Conservation (phyloP, 2,329 filamentous ascomycete genomes). For the Arthrinium puccinioides region DNA sequence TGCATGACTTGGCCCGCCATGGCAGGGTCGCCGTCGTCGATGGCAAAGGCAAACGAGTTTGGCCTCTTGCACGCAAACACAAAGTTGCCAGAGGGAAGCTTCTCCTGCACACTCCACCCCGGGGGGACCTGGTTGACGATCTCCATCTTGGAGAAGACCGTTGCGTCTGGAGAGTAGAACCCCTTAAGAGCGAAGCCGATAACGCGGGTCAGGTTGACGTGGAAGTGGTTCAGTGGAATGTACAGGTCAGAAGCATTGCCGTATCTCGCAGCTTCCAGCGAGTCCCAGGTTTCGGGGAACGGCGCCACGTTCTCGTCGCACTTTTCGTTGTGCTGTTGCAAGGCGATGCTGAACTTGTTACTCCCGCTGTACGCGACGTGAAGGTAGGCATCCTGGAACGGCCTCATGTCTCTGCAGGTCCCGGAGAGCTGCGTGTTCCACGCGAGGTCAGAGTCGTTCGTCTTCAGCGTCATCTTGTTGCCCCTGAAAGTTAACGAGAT, state of each 20-base stretch:
- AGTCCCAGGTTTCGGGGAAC: constrained; percentile 61
- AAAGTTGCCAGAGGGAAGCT: constrained; percentile 54
- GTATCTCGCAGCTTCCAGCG: constrained; percentile 57
- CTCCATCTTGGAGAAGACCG: constrained; percentile 49
- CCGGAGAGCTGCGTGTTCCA: constrained; percentile 52
- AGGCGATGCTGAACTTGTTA: constrained; percentile 53
- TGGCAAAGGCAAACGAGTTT: constrained; percentile 65
- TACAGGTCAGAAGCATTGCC: constrained; percentile 49
- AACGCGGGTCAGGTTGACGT: constrained; percentile 46
- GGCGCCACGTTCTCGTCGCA: constrained; percentile 49
- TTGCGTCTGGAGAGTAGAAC: constrained; percentile 48
- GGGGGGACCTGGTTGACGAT: constrained; percentile 48
- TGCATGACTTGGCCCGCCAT: constrained; percentile 53
- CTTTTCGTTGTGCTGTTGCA: constrained; percentile 60
- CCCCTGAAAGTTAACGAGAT: constrained; percentile 42
- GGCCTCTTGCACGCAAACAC: constrained; percentile 58
- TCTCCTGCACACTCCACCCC: constrained; percentile 44
- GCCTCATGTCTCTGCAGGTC: constrained; percentile 47
- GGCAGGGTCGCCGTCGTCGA: constrained; percentile 58
- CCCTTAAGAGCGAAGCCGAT: constrained; percentile 57
- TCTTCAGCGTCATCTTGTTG: constrained; percentile 46
- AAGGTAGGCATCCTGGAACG: constrained; percentile 51
- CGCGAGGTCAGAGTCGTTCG: constrained; percentile 51
- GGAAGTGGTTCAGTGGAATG: constrained; percentile 59
- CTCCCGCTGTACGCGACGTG: constrained; percentile 58